Evolutionary conservation across 441 rosid species (phyloP), one percentile per base, ranked within the genome.

Genomic region (Corymbia citriodora): DNA sequence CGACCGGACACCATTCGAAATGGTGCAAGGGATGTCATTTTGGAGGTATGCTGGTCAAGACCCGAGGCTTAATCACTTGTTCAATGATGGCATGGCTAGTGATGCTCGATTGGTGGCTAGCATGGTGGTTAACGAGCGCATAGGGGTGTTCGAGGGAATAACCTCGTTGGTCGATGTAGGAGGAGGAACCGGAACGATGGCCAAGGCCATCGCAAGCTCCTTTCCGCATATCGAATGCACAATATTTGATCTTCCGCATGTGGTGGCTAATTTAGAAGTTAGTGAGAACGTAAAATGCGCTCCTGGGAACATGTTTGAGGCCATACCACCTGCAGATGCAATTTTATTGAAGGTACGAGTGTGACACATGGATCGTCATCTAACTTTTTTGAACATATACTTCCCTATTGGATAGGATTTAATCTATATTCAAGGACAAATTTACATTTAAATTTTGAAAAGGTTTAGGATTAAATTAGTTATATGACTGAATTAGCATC

Each of bases 1-100:
- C 40, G 4, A 87, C 49, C 49, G 68, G 4, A 54, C 88, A 9
- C 48, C 68, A 3, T 87, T 55, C n/a, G 88, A 59, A 55, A 87
- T 40, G 88, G 68, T 7, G 65, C 91, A 93, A 86, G 92, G 93
- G 87, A 88, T 17, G 87, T 27, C 82, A 7, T 5, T 91, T 2
- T 91, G 94, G 94, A 91, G 90, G 15, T 91, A 88, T 86, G 90
- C 49, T 10, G 89, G 57, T 16, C 45, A 89, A 4, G 90, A 92
- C 7, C 89, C 74, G 1, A 86, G 87, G 52, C n/a, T 93, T 49
- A 89, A 79, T 33, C 36, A 45, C 36, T 45, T 54, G 4, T 89
- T 93, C 53, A 91, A 92, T n/a, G 92, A 93, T n/a, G 92, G 81
- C 14, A 92, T 93, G 94, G 93, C 93, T 3, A 87, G 90, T 65